These are phyloP conservation scores for Colletotrichum sojae DNA, from an alignment of 2,329 filamentous ascomycete genomes.

Conservation along the genomic window DNA sequence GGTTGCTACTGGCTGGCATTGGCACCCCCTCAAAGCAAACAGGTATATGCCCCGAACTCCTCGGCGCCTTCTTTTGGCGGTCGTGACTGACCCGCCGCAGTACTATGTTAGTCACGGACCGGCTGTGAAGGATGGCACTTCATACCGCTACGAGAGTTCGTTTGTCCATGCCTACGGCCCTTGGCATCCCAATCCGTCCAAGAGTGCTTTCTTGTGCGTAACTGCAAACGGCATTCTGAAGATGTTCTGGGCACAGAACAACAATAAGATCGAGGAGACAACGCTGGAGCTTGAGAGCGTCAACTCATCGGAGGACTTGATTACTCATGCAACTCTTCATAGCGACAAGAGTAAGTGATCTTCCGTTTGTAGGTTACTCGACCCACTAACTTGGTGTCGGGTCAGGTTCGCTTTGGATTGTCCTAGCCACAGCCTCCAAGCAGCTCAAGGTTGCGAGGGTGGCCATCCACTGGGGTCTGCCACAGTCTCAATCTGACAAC, in stretches of 20 bases:
- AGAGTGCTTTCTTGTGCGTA: constrained; percentile 82
- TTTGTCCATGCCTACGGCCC: constrained; percentile 78
- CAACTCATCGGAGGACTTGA: constrained; percentile 78
- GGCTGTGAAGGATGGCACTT: constrained; percentile 71
- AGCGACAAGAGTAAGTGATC: constrained; percentile 77
- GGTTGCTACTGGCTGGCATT: constrained; percentile 89
- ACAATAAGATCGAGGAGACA: constrained; percentile 79
- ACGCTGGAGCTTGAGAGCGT: constrained; percentile 82
- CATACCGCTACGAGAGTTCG: constrained; percentile 79
- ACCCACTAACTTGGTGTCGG: constrained; percentile 2
- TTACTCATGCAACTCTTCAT: constrained; percentile 84
- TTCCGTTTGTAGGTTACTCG: neutral
- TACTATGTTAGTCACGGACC: constrained; percentile 70
- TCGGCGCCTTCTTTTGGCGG: constrained; percentile 9
- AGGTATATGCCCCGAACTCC: constrained; percentile 49
- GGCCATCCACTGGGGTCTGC: constrained; percentile 79
- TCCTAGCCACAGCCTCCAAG: constrained; percentile 77
- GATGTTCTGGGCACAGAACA: constrained; percentile 83
- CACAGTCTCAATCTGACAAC: constrained; percentile 65
- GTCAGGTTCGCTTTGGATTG: constrained; percentile 48
- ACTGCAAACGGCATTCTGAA: constrained; percentile 81
- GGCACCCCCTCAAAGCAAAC: constrained; percentile 58
- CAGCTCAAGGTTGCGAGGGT: constrained; percentile 83
- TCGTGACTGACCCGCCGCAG: constrained; percentile 16
- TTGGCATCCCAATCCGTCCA: constrained; percentile 78